phyloP scores from a whole-genome alignment of 2,329 filamentous ascomycete genomes.

The Dothistroma pini region DNA sequence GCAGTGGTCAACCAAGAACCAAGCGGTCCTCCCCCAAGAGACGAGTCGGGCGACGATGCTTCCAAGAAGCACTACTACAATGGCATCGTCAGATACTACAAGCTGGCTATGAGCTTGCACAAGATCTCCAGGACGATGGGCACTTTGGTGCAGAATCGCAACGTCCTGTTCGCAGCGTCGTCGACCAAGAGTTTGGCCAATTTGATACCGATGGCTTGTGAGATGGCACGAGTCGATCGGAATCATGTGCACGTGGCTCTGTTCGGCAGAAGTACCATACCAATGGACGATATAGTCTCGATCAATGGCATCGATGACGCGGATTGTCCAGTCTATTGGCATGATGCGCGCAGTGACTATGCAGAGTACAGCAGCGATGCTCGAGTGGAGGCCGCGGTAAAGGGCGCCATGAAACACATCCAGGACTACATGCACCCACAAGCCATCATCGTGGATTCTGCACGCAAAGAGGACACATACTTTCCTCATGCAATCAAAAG shows the following conservation, averaged over 20 bases:
- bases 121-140: slow-evolving; percentile 55
- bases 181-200: slow-evolving; percentile 68
- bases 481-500: slow-evolving; percentile 60
- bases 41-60: slow-evolving; percentile 19
- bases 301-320: slow-evolving; percentile 72
- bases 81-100: slow-evolving; percentile 66
- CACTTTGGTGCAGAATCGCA: slow-evolving; percentile 54
- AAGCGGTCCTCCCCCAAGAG: slow-evolving; percentile 24
- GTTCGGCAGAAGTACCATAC: slow-evolving; percentile 68
- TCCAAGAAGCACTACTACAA: slow-evolving; percentile 53
- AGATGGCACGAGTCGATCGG: slow-evolving; percentile 67
- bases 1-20: slow-evolving; percentile 21
- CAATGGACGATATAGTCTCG: slow-evolving; percentile 63
- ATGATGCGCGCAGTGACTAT: slow-evolving; percentile 75
- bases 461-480: slow-evolving; percentile 62
- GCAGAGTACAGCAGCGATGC: slow-evolving; percentile 64
- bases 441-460: slow-evolving; percentile 68
- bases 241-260: slow-evolving; percentile 80
- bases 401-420: slow-evolving; percentile 67
- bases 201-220: slow-evolving; percentile 77
- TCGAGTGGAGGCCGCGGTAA: slow-evolving; percentile 63
- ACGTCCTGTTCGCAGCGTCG: slow-evolving; percentile 75
- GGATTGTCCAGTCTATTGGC: slow-evolving; percentile 60
- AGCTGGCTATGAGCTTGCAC: slow-evolving; percentile 62
- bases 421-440: slow-evolving; percentile 72